Conservation (phyloP, 2,329 filamentous ascomycete genomes). For the Coccinonectria pachysandricola region DNA sequence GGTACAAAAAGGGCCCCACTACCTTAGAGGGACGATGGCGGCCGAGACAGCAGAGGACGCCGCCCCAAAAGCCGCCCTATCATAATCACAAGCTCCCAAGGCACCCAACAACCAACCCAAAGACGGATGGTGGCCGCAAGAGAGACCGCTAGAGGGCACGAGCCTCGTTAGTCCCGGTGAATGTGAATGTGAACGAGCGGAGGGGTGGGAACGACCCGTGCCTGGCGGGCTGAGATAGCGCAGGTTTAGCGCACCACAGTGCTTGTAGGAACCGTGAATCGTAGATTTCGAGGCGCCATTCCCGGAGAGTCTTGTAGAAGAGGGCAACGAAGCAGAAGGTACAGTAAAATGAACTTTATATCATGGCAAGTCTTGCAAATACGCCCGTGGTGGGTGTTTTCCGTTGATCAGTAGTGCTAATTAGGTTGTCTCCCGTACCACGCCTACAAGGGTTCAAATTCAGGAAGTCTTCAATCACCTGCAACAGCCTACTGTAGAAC, state of each 20-base stretch:
- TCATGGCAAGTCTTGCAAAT: too few relatives aligned
- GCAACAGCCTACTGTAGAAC: constrained; percentile 15
- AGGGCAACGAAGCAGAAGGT: too few relatives aligned
- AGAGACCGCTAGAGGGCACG: constrained; percentile 18
- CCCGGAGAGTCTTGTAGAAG: too few relatives aligned
- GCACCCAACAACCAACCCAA: constrained; percentile 11
- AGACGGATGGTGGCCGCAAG: constrained; percentile 3
- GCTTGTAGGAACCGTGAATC: constrained; percentile 11
- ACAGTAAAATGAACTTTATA: too few relatives aligned
- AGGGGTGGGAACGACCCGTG: constrained; percentile 20
- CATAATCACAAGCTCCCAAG: constrained; percentile 8
- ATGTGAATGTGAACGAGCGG: constrained; percentile 13
- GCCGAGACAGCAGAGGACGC: constrained; percentile 20
- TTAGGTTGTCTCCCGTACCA: too few relatives aligned
- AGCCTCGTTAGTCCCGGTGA: constrained; percentile 17
- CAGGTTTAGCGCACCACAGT: constrained; percentile 18
- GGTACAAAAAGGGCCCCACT: constrained; percentile 23
- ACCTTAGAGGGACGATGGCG: constrained; percentile 23
- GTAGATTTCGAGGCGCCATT: too few relatives aligned
- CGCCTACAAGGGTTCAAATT: too few relatives aligned
- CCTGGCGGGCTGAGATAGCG: constrained; percentile 21
- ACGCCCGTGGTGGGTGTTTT: too few relatives aligned
- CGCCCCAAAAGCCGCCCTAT: constrained; percentile 12
- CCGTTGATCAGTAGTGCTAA: too few relatives aligned
- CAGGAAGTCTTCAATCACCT: constrained; percentile 21